Conservation (phyloP, 441 rosid genomes). For the Eutrema salsugineum region DNA sequence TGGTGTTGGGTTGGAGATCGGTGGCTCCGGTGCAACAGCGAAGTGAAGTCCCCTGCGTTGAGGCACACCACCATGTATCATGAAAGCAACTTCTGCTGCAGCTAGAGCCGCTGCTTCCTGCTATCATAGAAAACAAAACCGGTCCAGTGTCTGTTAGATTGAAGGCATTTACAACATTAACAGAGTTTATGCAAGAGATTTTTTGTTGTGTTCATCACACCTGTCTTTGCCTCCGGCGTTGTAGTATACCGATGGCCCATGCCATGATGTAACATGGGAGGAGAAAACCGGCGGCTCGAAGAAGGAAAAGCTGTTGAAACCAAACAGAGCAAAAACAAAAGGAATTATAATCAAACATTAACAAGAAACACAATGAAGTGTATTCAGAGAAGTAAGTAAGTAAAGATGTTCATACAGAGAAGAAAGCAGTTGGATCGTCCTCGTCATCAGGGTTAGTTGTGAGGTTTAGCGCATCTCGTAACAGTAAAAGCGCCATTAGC, state of each 20-base stretch:
- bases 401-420: constrained; percentile 49
- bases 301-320: constrained; percentile 57
- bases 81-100: constrained; percentile 81
- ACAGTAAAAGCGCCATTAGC: constrained; percentile 76
- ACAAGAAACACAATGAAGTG: neutral
- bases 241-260: constrained; percentile 92
- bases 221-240: constrained; percentile 95
- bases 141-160: neutral
- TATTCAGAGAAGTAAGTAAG: neutral
- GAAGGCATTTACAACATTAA: neutral
- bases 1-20: constrained; percentile 47
- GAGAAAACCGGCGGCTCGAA: constrained; percentile 95
- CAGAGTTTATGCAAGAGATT: neutral
- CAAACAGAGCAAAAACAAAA: neutral
- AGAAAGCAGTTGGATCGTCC: constrained; percentile 55
- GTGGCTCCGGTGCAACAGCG: constrained; percentile 53
- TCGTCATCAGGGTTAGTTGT: constrained; percentile 55
- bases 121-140: constrained; percentile 4
- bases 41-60: constrained; percentile 68
- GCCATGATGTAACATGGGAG: constrained; percentile 98
- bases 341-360: neutral
- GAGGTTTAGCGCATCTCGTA: constrained; percentile 67
- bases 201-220: constrained; percentile 33
- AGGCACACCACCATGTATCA: constrained; percentile 57
- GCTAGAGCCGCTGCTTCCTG: constrained; percentile 96